phyloP scores from a whole-genome alignment of 306 rosid genomes.

The Cicer arietinum region DNA sequence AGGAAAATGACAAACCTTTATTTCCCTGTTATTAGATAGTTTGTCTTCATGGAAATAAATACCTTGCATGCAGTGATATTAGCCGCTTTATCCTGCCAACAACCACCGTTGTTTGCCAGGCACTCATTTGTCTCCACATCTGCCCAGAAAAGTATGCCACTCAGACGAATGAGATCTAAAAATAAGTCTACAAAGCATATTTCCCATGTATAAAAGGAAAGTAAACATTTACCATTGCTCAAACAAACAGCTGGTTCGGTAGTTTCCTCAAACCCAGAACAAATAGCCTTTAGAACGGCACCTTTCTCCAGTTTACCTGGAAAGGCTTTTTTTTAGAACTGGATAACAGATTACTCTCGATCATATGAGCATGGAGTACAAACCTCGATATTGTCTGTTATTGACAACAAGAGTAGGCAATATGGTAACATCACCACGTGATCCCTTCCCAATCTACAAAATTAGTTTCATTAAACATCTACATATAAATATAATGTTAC shows the following conservation, averaged over 20 bases:
- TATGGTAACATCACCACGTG: constrained; percentile 94
- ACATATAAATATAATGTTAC: constrained; percentile 28
- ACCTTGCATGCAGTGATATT: constrained; percentile 94
- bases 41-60: constrained; percentile 30
- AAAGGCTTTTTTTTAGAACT: constrained; percentile 47
- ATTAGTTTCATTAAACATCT: constrained; percentile 41
- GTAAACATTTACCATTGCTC: constrained; percentile 64
- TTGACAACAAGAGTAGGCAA: constrained; percentile 95
- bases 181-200: constrained; percentile 13
- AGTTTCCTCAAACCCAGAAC: constrained; percentile 93
- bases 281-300: constrained; percentile 89
- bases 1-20: not conserved
- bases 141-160: constrained; percentile 45
- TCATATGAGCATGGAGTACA: constrained; percentile 45
- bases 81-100: constrained; percentile 80
- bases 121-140: constrained; percentile 93
- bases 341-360: constrained; percentile 36
- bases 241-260: constrained; percentile 94
- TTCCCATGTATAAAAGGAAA: constrained; percentile 18
- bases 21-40: constrained; percentile 3
- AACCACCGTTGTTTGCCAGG: constrained; percentile 81
- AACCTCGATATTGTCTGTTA: constrained; percentile 94
- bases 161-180: constrained; percentile 12
- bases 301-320: constrained; percentile 89
- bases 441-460: constrained; percentile 85